phyloP scores from a whole-genome alignment of 139 green algal species.

The Mychonastes homosphaera region DNA sequence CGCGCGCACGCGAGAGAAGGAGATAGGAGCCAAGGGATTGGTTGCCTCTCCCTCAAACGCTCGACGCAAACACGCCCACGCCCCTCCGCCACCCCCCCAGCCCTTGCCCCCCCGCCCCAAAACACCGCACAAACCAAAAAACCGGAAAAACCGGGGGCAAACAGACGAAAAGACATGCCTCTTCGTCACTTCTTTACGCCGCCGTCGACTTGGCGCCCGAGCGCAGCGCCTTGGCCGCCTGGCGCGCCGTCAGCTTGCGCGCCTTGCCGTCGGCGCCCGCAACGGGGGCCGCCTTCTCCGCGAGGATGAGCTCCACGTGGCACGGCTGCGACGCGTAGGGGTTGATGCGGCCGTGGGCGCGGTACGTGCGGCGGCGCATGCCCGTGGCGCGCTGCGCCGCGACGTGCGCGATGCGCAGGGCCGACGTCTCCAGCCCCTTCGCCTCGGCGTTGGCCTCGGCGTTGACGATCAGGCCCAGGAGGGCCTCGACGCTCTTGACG shows the following conservation, averaged over 20 bases:
- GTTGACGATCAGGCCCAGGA: constrained; percentile 96
- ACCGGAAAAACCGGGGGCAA: no score
- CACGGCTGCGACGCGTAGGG: constrained; percentile 95
- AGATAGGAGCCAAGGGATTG: no score
- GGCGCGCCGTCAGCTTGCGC: constrained; percentile 54
- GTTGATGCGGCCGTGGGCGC: constrained; percentile 96
- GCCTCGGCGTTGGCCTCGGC: constrained; percentile 96
- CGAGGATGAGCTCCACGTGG: constrained; percentile 94
- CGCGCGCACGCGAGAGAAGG: no score
- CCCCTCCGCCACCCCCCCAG: no score
- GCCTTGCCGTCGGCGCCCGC: constrained; percentile 48
- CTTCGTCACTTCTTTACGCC: neutral
- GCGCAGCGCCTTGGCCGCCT: constrained; percentile 58
- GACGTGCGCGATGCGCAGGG: constrained; percentile 86
- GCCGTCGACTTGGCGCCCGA: constrained; percentile 37
- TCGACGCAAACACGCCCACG: no score
- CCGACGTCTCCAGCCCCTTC: constrained; percentile 94
- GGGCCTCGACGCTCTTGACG: constrained; percentile 86
- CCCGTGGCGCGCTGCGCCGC: constrained; percentile 95
- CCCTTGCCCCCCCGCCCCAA: no score
- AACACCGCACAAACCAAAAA: no score
- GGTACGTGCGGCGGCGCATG: constrained; percentile 92
- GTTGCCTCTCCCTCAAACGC: no score
- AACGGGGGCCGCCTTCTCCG: constrained; percentile 71
- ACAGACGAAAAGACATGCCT: no score